These are phyloP conservation scores for Aspergillus calidoustus DNA, from an alignment of 2,329 filamentous ascomycete species.

Conservation along the genomic window DNA sequence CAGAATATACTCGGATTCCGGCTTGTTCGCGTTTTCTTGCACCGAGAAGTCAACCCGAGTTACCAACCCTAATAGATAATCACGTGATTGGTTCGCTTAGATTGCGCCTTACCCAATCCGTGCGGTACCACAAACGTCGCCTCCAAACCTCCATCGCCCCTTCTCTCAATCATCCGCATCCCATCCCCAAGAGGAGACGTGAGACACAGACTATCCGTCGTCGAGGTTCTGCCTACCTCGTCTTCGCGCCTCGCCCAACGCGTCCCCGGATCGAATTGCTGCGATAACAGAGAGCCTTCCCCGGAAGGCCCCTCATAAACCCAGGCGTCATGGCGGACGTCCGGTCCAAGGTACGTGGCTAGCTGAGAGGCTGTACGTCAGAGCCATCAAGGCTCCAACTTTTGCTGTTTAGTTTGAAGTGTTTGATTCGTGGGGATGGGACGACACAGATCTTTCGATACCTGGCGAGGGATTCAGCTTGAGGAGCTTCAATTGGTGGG, in stretches of 20 bases:
- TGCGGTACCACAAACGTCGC: conserved; percentile 37
- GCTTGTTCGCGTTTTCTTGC: too few species aligned
- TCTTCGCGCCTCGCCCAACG: conserved; percentile 25
- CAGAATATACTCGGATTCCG: too few species aligned
- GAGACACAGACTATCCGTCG: conserved; percentile 32
- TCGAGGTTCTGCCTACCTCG: conserved; percentile 42
- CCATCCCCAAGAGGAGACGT: conserved; percentile 31
- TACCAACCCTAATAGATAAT: too few species aligned
- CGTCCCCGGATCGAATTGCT: conserved; percentile 46
- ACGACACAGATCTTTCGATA: neutral
- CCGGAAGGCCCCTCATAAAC: conserved; percentile 53
- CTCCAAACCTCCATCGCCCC: conserved; percentile 37
- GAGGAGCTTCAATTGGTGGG: conserved; percentile 12
- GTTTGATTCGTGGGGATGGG: neutral
- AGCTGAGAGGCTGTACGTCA: conserved; percentile 1
- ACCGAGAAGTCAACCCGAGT: too few species aligned
- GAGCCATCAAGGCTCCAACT: neutral
- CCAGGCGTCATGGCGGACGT: conserved; percentile 58
- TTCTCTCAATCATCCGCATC: conserved; percentile 30
- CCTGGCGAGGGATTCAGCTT: neutral
- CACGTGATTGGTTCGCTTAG: conserved; percentile 41
- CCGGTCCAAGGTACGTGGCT: conserved; percentile 55
- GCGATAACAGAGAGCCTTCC: conserved; percentile 56
- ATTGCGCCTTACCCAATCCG: conserved; percentile 43
- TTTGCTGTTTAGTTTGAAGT: neutral